Percentiles rank a stretch among this genome's conserved stretches.
These are phyloP conservation scores for Apocynum venetum DNA, from an alignment of 257 asterid genomes.

Conservation along the genomic window DNA sequence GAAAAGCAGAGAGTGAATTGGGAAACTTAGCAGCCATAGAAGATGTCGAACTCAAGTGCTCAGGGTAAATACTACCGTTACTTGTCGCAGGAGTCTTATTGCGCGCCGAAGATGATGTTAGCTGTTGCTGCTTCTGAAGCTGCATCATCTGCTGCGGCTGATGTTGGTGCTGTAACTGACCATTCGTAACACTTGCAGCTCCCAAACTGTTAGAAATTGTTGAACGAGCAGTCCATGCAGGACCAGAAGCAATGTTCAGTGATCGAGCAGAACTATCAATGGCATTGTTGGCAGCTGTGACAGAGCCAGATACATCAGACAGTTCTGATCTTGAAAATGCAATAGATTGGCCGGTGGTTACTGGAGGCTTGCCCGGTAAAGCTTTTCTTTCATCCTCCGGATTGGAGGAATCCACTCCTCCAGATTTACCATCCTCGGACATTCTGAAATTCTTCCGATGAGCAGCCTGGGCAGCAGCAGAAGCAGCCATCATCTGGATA, in stretches of 20 bases:
- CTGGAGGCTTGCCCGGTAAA: slow-evolving; percentile 35
- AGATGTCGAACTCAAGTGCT: slow-evolving; percentile 56
- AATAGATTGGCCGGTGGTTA: slow-evolving; percentile 58
- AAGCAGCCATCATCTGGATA: slow-evolving; percentile 59
- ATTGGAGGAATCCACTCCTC: slow-evolving; percentile 41
- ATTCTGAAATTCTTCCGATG: slow-evolving; percentile 55
- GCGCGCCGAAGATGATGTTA: slow-evolving; percentile 31
- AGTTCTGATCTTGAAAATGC: slow-evolving; percentile 65
- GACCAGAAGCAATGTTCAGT: slow-evolving; percentile 32
- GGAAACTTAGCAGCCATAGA: slow-evolving; percentile 48
- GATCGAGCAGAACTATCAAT: slow-evolving; percentile 57
- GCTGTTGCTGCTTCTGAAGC: slow-evolving; percentile 44
- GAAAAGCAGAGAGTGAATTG: slow-evolving; percentile 44
- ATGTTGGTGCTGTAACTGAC: slow-evolving; percentile 54
- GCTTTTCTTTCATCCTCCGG: slow-evolving; percentile 64
- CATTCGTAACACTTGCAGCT: slow-evolving; percentile 35
- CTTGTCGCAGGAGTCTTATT: slow-evolving; percentile 39
- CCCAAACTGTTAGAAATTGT: slow-evolving; percentile 31
- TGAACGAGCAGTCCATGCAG: slow-evolving; percentile 47
- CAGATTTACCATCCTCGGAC: slow-evolving; percentile 57
- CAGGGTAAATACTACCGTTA: slow-evolving; percentile 53
- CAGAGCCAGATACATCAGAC: slow-evolving; percentile 39
- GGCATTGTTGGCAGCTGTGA: slow-evolving; percentile 38
- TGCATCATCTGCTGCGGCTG: slow-evolving; percentile 44
- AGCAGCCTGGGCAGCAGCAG: slow-evolving; percentile 43